Evolutionary conservation across 441 rosid species (phyloP), one percentile per base, ranked within the genome.

Genomic region (Theobroma grandiflorum): DNA sequence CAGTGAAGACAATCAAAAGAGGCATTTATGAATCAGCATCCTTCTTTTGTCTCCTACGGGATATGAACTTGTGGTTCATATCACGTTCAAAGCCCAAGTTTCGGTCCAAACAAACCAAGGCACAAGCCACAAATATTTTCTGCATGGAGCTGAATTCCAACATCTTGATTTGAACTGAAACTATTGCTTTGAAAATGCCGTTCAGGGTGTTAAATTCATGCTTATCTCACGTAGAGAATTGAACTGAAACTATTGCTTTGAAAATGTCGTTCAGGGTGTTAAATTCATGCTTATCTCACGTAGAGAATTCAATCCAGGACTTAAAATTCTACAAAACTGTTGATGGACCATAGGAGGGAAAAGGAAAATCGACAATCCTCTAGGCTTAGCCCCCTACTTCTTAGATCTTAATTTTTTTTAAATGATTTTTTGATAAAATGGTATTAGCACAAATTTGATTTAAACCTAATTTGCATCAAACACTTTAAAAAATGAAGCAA

Each of bases 211-310:
- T 22, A 42, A 12, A n/a, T 43, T 68, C 72, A 12, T 43, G 37
- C 53, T 68, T 43, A 68, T 68, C 53, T 43, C 53, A 43, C 53
- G 5, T 20, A 12, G n/a, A n/a, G 75, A 71, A 31, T 33, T 71
- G 43, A 35, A 71, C 59, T 49, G 15, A 15, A 50, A 31, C 50
- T 50, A 71, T 33, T 71, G 40, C 45, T 50, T 71, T 10, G 72
- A 52, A 50, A 72, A 33, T 72, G 45, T 33, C 2, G 37, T 22
- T 67, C 10, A 26, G 37, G 4, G 31, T 52, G 38, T 11, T 22
- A 42, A 12, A 26, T 43, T 68, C 72, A 12, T 45, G 37, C 55
- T 68, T 45, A 68, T 68, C 53, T 43, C 55, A 43, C 53, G 5
- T 20, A 57, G n/a, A 14, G 55, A 68, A 68, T 68, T 68, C 35